Evolutionary conservation across 2,329 filamentous ascomycete species (phyloP).

Genomic region (Neurospora sp.): DNA sequence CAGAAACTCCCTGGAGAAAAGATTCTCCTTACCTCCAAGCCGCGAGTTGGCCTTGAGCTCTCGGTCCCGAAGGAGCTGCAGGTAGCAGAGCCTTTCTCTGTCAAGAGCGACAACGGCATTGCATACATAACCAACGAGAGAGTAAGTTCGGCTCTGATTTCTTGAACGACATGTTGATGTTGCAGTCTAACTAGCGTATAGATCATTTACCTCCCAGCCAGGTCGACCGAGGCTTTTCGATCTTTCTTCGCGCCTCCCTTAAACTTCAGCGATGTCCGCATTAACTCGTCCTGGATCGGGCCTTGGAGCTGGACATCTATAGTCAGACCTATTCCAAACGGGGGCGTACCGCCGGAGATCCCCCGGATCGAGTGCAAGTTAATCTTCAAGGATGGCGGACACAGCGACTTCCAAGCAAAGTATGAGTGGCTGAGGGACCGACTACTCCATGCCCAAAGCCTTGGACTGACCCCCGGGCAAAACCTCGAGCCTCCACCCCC

Average conservation of each 20-base stretch:
- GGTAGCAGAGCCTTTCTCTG: slow-evolving; percentile 51
- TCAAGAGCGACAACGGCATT: slow-evolving; percentile 64
- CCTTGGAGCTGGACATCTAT: slow-evolving; percentile 81
- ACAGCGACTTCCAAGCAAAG: slow-evolving; percentile 75
- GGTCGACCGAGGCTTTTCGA: slow-evolving; percentile 59
- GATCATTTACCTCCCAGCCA: slow-evolving; percentile 78
- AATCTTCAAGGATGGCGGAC: slow-evolving; percentile 91
- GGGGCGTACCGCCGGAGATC: slow-evolving; percentile 67
- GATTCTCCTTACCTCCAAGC: slow-evolving; percentile 69
- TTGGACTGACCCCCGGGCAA: slow-evolving; percentile 58
- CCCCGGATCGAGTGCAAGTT: slow-evolving; percentile 71
- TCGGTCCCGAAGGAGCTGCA: slow-evolving; percentile 59
- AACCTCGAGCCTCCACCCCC: slow-evolving; percentile 72
- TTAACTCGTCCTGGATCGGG: slow-evolving; percentile 83
- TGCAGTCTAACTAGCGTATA: slow-evolving; percentile 27
- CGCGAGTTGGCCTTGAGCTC: slow-evolving; percentile 66
- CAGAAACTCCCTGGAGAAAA: slow-evolving; percentile 78
- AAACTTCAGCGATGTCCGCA: slow-evolving; percentile 76
- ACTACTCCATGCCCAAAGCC: slow-evolving; percentile 68
- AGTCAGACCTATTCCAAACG: slow-evolving; percentile 71
- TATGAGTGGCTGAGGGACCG: slow-evolving; percentile 81
- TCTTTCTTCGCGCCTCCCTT: slow-evolving; percentile 86
- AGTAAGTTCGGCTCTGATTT: slow-evolving; percentile 38
- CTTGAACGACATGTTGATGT: background rate
- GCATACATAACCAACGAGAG: slow-evolving; percentile 78